Base-by-base conservation (phyloP, 148 eudicot species). In the Cornus florida region DNA sequence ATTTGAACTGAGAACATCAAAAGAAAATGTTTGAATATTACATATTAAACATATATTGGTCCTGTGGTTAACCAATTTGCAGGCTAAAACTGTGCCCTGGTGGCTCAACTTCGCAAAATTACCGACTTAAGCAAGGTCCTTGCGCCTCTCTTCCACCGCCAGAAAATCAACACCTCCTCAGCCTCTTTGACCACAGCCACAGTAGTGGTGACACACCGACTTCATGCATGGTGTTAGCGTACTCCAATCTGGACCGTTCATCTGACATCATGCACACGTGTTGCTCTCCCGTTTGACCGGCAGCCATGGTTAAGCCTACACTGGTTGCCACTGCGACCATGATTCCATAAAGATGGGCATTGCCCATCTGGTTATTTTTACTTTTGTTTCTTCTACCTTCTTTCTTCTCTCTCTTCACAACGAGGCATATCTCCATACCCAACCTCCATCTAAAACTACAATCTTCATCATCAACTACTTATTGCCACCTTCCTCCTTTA, bases 61-160 rank as follows among this genome's bases (percentile, higher is more conserved):
- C 57, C 77, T 73, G 41, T 20, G 31, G 13, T n/a, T 62, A 8
- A 75, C 79, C 50, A 81, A 77, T 64, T 33, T 81, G 53, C 90
- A 83, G 16, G 83, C 79, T 50, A 88, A 57, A 59, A 88, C 87
- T 66, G 88, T 87, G 8, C 90, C 90, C 19, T 69, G 76, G n/a
- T 71, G 81, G 59, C 87, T 65, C 9, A 88, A 80, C 38, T 75
- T 84, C 10, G 89, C 87, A 17, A 70, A 33, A 43, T 84, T 83
- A 38, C 84, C 17, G 35, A 84, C 70, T 69, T 66, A 65, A 17
- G 41, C 67, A 35, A 74, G 83, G 43, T 86, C 87, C 72, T 78
- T 46, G 41, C 78, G 69, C 62, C 71, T 72, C 17, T 79, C 80
- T 77, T 88, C 85, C 12, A 86, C 89, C 65, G 84, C 85, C 69